Base-by-base conservation (phyloP, 2,329 filamentous ascomycete genomes). In the Cercospora nicotianae region DNA sequence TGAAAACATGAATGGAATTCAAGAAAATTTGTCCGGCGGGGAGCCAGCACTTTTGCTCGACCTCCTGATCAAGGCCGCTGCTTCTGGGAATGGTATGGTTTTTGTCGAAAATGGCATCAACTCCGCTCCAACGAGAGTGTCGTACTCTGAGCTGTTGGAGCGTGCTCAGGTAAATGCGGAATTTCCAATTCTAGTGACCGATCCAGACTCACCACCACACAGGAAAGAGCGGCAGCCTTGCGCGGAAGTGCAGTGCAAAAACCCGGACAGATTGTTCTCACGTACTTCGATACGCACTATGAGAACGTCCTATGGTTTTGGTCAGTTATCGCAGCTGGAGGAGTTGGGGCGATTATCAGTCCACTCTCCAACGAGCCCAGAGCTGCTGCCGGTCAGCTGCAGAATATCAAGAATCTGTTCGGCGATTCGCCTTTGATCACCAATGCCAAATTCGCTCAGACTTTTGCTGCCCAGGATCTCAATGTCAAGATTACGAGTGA, bases 231-330 rank as follows among this genome's bases (percentile, higher is more conserved):
- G 55, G 16, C 59, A 60, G 7, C 39, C 39, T 63, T 71, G 33
- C 28, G 55, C n/a, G 57, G 67, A 30, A 60, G 59, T n/a, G 68
- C 65, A n/a, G 65, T 72, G n/a, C 64, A 70, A 12, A 45, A 67
- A 18, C 51, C 64, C 23, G 65, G 70, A 13, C 26, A 60, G 45
- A 67, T 57, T 4, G 64, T 67, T 10, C 64, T 72, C 31, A 68
- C 78, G 1, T 78, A 81, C 67, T 78, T 81, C 39, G 72, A 80
- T 18, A 72, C 72, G n/a, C 78, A 82, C 36, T 59, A 72, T 51
- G 78, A 82, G 20, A 77, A 73, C 20, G 77, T 82, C 6, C 60
- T 77, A 12, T 83, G 80, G 80, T 80, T 82, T 65, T 83, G 81
- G 81, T 72, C 79, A 1, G 74, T 76, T 2, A 68, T 80, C 2